Evolutionary conservation across 345 rosid species (phyloP), one percentile per base, ranked within the genome.

Genomic region (Combretum micranthum): DNA sequence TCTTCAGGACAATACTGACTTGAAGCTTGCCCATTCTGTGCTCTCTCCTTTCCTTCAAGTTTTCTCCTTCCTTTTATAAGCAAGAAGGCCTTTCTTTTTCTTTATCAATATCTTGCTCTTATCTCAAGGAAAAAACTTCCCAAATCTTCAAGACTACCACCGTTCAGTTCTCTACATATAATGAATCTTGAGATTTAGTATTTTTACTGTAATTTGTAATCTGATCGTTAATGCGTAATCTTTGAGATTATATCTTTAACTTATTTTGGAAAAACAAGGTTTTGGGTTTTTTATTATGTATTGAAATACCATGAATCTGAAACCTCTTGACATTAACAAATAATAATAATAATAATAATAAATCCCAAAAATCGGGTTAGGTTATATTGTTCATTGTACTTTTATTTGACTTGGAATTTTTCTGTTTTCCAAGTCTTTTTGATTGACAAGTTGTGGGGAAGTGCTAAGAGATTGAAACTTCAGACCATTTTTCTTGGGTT

Each of bases 31-130:
- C 1, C 17, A 13, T 2, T 14, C 12, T 20, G 16, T 21, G 26
- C 3, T 49, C 57, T 52, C 57, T 52, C 57, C 42, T 19, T 3
- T 20, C 39, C 42, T 53, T 18, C 42, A 62, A 62, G 65, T 51
- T 53, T 20, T 55, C 55, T 4, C 42, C 56, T 20, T 39, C 44
- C 20, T 44, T 56, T 3, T 10, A 37, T 20, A 44, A 13, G 5
- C 23, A n/a, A 17, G 39, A 37, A 2, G 45, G 51, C 43, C 54
- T 15, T 26, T 12, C 44, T 18, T 21, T 32, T 13, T 42, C 18
- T 62, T 50, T 51, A 12, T 3, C 42, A 25, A 39, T n/a, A n/a
- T 16, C 43, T 19, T 51, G 37, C 18, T 53, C 22, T 45, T 23
- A 18, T 39, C 20, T 44, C 46, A 18, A 16, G 25, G 39, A 32